These are phyloP conservation scores for Acmispon strigosus DNA, from an alignment of 306 rosid species.

Conservation along the genomic window DNA sequence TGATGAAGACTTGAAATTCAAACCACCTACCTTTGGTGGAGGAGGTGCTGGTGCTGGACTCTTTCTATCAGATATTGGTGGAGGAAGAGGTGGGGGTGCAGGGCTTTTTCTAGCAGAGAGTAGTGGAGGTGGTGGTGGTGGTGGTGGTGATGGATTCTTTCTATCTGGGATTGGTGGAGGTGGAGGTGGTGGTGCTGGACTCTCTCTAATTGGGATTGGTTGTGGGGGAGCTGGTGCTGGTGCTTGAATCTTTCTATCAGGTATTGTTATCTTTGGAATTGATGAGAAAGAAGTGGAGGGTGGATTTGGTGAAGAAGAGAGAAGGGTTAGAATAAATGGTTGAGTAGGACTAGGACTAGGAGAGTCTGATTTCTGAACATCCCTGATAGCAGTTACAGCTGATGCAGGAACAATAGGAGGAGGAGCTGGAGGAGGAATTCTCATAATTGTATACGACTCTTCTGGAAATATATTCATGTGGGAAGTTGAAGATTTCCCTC, in stretches of 20 bases:
- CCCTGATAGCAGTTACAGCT: conserved; percentile 9
- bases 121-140: conserved; percentile 31
- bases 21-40: conserved; percentile 33
- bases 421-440: conserved; percentile 30
- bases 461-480: conserved; percentile 39
- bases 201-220: neutral
- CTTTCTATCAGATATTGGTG: conserved; percentile 15
- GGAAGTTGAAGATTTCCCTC: conserved; percentile 75
- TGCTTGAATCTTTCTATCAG: conserved; percentile 13
- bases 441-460: conserved; percentile 23
- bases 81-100: conserved; percentile 22
- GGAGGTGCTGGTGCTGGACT: conserved; percentile 29
- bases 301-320: conserved; percentile 24
- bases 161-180: conserved; percentile 10
- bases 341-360: too few species aligned
- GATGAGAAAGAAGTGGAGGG: conserved; percentile 37
- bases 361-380: conserved; percentile 22
- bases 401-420: conserved; percentile 11
- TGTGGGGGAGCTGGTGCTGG: conserved; percentile 15
- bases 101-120: neutral
- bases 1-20: conserved; percentile 38
- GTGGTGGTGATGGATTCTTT: conserved; percentile 4
- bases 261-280: conserved; percentile 6
- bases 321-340: too few species aligned
- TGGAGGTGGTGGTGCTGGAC: neutral